Base-by-base conservation (phyloP, 352 stramenopile species). In the Globisporangium paddicum region DNA sequence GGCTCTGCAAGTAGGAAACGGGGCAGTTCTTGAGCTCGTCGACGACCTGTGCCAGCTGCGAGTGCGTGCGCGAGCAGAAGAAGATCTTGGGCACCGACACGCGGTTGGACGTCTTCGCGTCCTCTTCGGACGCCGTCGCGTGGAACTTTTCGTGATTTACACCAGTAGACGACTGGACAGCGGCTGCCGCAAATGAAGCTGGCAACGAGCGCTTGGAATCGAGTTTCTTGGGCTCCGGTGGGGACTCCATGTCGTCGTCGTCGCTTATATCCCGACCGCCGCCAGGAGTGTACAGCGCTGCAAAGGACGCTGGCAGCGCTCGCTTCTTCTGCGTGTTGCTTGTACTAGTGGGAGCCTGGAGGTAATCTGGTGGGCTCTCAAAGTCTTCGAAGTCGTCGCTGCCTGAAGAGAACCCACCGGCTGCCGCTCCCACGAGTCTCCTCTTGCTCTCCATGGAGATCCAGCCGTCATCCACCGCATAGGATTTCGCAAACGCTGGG, bases 11-110 rank as follows among this genome's bases (percentile, higher is more conserved):
- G 60, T 90, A 90, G 28, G 78, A 82, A 55, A 72, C 52, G 18
- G 82, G 81, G 46, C 78, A 92, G 58, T 72, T 86, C 69, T 90
- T 91, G 23, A 95, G 68, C 67, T 95, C 82, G 16, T 89, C 72
- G 11, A 90, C 70, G 23, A 93, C 82, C 67, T 96, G 87, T 16
- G 85, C 67, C 14, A 96, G 49, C 63, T 96, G 86, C 52, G 85
- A 95, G 55, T 96, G 87, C 37, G 87, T 96, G 0, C 87, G 81
- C n/a, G 87, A 96, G 60, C 83, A 93, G 49, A 95, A 96, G 63
- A 82, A 95, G 55, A 96, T 96, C 32, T 73, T 74, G 13, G 79
- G 83, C 21, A 78, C 78, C 57, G 58, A 55, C 21, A 86, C 62
- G 6, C 70, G 67, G 18, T 26, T 32, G 18, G 23, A 51, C n/a